Evolutionary conservation across 108 stramenopile genomes (phyloP).

Genomic region (Cyclotella atomus): DNA sequence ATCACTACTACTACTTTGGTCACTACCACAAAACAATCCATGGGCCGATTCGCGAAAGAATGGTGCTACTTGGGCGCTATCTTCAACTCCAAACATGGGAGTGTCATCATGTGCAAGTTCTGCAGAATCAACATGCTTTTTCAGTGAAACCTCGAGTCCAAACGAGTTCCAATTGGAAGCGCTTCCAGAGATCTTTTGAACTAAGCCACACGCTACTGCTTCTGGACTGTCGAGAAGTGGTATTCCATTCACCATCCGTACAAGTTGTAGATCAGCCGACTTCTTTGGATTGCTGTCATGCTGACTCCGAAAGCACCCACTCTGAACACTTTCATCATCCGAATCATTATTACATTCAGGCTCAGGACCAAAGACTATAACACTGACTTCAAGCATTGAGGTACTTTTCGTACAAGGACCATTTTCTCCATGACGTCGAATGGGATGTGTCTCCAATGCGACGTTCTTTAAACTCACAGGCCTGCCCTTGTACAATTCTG

Average conservation of each 20-base stretch:
- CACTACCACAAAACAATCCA: constrained; percentile 40
- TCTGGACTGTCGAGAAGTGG: constrained; percentile 85
- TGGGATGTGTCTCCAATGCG: constrained; percentile 60
- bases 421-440: constrained; percentile 30
- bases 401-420: neutral
- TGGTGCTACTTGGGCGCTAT: constrained; percentile 79
- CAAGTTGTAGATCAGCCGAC: constrained; percentile 58
- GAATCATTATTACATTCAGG: constrained; percentile 15
- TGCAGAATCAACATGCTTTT: constrained; percentile 8
- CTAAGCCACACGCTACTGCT: constrained; percentile 76
- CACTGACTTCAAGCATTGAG: constrained; percentile 59
- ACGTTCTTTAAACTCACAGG: constrained; percentile 58
- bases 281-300: neutral
- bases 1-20: constrained; percentile 9
- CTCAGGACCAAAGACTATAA: constrained; percentile 65
- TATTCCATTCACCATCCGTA: constrained; percentile 86
- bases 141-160: constrained; percentile 61
- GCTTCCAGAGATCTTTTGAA: constrained; percentile 60
- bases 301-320: neutral
- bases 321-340: constrained; percentile 5
- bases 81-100: constrained; percentile 61
- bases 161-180: constrained; percentile 73
- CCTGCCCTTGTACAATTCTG: constrained; percentile 41
- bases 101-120: constrained; percentile 2
- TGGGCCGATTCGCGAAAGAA: constrained; percentile 62